Evolutionary conservation across 192 early-diverging fungal species (phyloP), one percentile per base, ranked within the genome.

Genomic region (Diversispora eburnea): DNA sequence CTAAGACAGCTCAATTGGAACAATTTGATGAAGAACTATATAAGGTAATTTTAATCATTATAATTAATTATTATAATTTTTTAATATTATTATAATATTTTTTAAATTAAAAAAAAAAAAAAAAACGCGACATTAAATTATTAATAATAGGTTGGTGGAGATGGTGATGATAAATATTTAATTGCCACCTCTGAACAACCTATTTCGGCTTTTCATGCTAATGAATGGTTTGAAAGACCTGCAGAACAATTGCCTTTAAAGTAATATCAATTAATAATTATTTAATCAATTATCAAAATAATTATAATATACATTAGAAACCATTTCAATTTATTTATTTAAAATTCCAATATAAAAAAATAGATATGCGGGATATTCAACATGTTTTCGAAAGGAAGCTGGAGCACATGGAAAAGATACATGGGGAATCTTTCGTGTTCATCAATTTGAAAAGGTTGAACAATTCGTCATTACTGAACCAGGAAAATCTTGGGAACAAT

Each of bases 381-480:
- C 98, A 51, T 98, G 96, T 83, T 99, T 99, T 91, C 92, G 98
- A 69, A 99, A 99, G 79, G 98, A 99, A 85, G 98, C 98, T 43
- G 98, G 98, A 68, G 93, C 95, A 0, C 92, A 94, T 77, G 98
- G 98, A 62, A 88, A 94, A 73, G 98, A 99, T 78, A 98, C 93
- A 20, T 94, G 94, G 96, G 98, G 98, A 67, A 93, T 98, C 75
- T 99, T 99, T 90, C 93, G 98, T 59, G 96, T 99, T 41, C 98
- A 99, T 83, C 98, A 99, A 88, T 99, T 99, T 77, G 98, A 99
- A 80, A 99, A 99, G 88, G 84, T 99, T 62, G 98, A 99, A 87
- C 98, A 99, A 84, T 98, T 99, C 82, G 92, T 94, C 56, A 81
- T 99, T 67, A 92, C 92, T 9, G 94, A 94, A 73, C 96, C 98